A percentile compares a stretch with the other conserved stretches of the same genome.
These are phyloP conservation scores for Graphiopsis chlorocephala DNA, from an alignment of 2,329 filamentous ascomycete genomes.

Conservation along the genomic window DNA sequence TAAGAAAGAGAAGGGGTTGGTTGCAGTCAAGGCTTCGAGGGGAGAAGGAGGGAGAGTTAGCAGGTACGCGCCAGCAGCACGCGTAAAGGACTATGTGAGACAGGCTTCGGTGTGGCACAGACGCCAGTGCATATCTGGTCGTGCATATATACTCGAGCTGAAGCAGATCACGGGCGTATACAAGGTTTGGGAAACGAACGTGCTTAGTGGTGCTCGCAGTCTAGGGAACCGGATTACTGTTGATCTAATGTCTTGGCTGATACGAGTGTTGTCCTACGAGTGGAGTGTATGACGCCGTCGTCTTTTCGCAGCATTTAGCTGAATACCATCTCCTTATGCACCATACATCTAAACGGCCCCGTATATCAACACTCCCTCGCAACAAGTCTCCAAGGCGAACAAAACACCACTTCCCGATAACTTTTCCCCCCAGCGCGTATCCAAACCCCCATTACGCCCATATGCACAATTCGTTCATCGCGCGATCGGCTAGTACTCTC, in stretches of 20 bases:
- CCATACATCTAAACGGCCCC: neutral
- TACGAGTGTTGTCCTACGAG: neutral
- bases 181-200: neutral
- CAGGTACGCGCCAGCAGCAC: neutral
- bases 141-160: slow-evolving; percentile 11
- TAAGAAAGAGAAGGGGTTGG: neutral
- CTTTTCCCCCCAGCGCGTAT: neutral
- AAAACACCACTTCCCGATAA: neutral
- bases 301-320: neutral
- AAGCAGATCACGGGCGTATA: neutral
- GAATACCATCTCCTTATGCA: neutral
- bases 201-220: neutral
- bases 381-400: neutral
- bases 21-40: neutral
- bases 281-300: neutral
- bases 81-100: neutral
- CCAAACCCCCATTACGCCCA: neutral
- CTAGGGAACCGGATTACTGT: neutral
- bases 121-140: neutral
- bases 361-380: neutral
- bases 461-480: slow-evolving; percentile 3
- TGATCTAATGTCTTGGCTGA: slow-evolving; percentile 5
- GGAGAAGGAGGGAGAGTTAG: neutral
- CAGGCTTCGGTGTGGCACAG: neutral
- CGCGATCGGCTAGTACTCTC: neutral